These are phyloP conservation scores for Apophysomyces sp. DNA, from an alignment of 371 early-diverging fungal genomes.

Conservation along the genomic window DNA sequence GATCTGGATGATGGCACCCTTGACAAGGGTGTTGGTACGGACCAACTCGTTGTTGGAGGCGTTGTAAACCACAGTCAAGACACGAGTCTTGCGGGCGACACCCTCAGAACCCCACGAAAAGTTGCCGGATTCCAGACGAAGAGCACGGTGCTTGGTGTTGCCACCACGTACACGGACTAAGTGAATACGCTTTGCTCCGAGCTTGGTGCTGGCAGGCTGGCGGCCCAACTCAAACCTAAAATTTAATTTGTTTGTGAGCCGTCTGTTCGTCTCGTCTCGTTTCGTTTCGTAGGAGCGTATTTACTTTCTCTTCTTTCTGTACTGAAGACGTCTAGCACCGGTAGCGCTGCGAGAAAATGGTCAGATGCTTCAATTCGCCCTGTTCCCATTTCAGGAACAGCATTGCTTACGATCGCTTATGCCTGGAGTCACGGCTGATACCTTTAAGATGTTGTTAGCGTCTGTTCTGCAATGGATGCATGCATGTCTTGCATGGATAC, in stretches of 20 bases:
- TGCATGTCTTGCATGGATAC: background rate
- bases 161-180: constrained; percentile 97
- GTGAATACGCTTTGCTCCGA: constrained; percentile 94
- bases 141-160: constrained; percentile 94
- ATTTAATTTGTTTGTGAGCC: background rate
- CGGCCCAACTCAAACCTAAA: constrained; percentile 96
- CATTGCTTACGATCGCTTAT: constrained; percentile 14
- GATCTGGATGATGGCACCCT: constrained; percentile 95
- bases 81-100: constrained; percentile 88
- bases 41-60: constrained; percentile 99
- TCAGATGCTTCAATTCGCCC: background rate
- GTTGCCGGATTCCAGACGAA: constrained; percentile 94
- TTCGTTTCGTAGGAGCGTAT: background rate
- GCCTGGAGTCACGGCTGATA: constrained; percentile 15
- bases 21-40: constrained; percentile 98
- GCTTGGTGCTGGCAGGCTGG: constrained; percentile 97
- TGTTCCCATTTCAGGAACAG: background rate
- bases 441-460: constrained; percentile 1
- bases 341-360: constrained; percentile 4
- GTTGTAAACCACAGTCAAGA: constrained; percentile 97
- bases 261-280: background rate
- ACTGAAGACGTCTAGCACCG: constrained; percentile 14
- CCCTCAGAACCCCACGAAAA: constrained; percentile 95
- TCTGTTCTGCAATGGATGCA: background rate
- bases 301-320: constrained; percentile 16